phyloP scores from a whole-genome alignment of 192 early-diverging fungal genomes.

The Coemansia sp. region DNA sequence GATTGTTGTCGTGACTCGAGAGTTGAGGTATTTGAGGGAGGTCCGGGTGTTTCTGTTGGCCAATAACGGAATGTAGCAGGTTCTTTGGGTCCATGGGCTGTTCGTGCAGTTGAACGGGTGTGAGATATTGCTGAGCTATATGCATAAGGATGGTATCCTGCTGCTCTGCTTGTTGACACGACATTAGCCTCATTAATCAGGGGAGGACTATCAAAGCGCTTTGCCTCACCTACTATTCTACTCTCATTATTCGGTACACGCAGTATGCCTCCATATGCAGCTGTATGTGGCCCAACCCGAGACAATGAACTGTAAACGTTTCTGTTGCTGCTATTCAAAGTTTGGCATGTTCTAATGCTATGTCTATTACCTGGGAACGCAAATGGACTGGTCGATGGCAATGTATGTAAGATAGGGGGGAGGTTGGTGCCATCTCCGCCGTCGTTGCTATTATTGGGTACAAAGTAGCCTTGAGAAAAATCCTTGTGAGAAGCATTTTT shows the following conservation, averaged over 20 bases:
- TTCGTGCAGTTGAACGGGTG: conserved; percentile 35
- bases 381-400: conserved; percentile 9
- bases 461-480: background rate
- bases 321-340: background rate
- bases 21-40: conserved; percentile 12
- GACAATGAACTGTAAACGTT: background rate
- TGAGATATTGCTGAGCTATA: conserved; percentile 19
- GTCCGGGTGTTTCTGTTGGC: background rate
- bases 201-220: background rate
- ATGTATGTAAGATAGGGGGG: conserved; percentile 12
- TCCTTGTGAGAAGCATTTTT: background rate
- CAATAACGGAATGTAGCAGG: background rate
- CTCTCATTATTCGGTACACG: background rate
- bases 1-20: conserved; percentile 21
- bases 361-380: background rate
- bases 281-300: background rate
- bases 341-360: background rate
- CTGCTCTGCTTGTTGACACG: background rate
- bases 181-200: background rate
- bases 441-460: background rate
- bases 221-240: conserved; percentile 4
- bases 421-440: background rate
- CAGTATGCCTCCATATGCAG: background rate
- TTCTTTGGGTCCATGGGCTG: background rate
- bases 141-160: background rate